Percentiles rank a stretch among this genome's conserved stretches.
Conservation (phyloP, 2,329 filamentous ascomycete species). For the Phyllosticta paracitricarpa region DNA sequence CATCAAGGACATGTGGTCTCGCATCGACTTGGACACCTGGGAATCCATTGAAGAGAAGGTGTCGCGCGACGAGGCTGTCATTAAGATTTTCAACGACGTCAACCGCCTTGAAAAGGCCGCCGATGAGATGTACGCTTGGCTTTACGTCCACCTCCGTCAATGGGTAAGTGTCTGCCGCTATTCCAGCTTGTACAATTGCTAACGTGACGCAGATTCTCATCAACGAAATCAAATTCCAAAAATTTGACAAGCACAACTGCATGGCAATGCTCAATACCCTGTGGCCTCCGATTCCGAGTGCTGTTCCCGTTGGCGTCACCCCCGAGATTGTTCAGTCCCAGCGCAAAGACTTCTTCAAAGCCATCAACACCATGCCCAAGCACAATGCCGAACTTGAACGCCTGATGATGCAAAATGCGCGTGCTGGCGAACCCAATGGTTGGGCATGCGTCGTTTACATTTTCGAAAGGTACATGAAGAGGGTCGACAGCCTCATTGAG, state of each 20-base stretch:
- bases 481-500: constrained; percentile 51
- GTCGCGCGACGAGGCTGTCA: constrained; percentile 40
- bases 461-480: constrained; percentile 48
- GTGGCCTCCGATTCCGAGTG: constrained; percentile 45
- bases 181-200: constrained; percentile 8
- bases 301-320: constrained; percentile 33
- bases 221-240: constrained; percentile 52
- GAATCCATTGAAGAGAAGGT: constrained; percentile 34
- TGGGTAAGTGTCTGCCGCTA: constrained; percentile 42
- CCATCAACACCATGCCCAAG: constrained; percentile 49
- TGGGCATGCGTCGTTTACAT: constrained; percentile 42
- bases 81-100: constrained; percentile 5
- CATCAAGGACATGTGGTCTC: constrained; percentile 33
- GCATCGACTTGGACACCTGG: constrained; percentile 9
- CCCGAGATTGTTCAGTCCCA: constrained; percentile 43
- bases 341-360: constrained; percentile 52
- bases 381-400: constrained; percentile 44
- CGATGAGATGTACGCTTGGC: constrained; percentile 41
- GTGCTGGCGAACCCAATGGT: constrained; percentile 42
- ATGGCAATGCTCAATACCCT: constrained; percentile 60
- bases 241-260: constrained; percentile 56
- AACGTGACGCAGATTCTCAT: constrained; percentile 44
- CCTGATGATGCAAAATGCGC: constrained; percentile 44
- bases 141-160: constrained; percentile 52
- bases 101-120: constrained; percentile 5